Conservation (phyloP, 257 asterid genomes). For the Nicotiana otophora region DNA sequence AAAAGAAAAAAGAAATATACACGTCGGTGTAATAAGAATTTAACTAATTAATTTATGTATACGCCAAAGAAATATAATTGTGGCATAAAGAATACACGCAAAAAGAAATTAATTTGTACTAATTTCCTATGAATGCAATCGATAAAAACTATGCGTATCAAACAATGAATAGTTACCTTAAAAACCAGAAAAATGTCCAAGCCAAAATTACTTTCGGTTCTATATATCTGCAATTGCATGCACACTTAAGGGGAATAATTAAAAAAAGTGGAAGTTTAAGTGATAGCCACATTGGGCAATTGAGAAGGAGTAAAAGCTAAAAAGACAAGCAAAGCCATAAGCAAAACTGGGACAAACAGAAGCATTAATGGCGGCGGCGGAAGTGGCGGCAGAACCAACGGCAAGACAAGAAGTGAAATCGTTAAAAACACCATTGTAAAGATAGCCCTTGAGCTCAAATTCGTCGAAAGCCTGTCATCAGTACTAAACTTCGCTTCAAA, state of each 20-base stretch:
- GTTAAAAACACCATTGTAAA: conserved; percentile 32
- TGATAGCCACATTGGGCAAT: conserved; percentile 20
- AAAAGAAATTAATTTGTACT: neutral
- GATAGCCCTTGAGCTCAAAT: conserved; percentile 12
- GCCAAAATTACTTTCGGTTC: neutral
- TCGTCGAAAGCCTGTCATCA: neutral
- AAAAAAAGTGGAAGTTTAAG: neutral
- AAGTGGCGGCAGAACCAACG: conserved; percentile 62
- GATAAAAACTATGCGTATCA: neutral
- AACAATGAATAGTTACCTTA: neutral
- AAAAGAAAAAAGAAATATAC: neutral
- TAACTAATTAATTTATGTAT: neutral
- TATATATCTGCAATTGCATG: neutral
- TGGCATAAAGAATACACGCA: neutral
- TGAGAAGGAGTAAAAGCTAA: conserved; percentile 44
- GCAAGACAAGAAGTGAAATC: conserved; percentile 27
- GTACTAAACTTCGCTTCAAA: neutral
- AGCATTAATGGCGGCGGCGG: conserved; percentile 58
- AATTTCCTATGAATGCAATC: neutral
- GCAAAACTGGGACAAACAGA: conserved; percentile 50
- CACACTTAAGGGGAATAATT: neutral
- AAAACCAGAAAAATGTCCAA: neutral
- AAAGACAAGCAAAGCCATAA: conserved; percentile 39
- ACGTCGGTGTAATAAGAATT: neutral
- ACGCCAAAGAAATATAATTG: neutral